These are phyloP conservation scores for Brettanomyces custersianus DNA, from an alignment of 805 yeast species.

Conservation along the genomic window DNA sequence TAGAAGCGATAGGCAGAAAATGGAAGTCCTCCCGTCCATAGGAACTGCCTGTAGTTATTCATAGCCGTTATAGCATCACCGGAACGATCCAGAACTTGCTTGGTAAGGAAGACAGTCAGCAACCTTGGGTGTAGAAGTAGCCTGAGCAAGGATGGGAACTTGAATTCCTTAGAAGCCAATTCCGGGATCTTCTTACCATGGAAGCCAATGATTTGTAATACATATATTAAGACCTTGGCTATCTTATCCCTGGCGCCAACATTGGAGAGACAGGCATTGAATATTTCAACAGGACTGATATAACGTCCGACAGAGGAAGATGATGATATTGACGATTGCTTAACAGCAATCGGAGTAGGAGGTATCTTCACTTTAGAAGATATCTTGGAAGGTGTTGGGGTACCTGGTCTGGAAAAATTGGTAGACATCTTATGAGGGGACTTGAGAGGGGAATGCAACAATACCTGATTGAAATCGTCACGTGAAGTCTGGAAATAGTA, in stretches of 20 bases:
- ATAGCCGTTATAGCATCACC: constrained; percentile 27
- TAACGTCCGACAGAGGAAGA: too few relatives aligned
- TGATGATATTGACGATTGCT: too few relatives aligned
- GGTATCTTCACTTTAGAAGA: too few relatives aligned
- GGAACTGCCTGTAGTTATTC: constrained; percentile 53
- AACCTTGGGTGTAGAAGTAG: too few relatives aligned
- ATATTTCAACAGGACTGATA: constrained; percentile 6
- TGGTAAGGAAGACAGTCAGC: constrained; percentile 1
- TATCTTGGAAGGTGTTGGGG: constrained; percentile 1
- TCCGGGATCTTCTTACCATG: too few relatives aligned
- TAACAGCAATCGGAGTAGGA: too few relatives aligned
- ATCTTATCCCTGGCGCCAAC: constrained; percentile 65
- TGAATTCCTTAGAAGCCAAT: too few relatives aligned
- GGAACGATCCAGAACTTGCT: constrained; percentile 6
- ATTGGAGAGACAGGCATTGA: constrained; percentile 28
- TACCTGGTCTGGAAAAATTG: neutral
- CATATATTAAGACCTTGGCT: constrained; percentile 55
- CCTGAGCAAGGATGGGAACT: too few relatives aligned
- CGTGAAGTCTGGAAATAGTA: constrained; percentile 14
- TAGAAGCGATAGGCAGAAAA: constrained; percentile 37
- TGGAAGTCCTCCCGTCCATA: constrained; percentile 66
- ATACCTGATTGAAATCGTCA: constrained; percentile 8
- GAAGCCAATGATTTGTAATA: too few relatives aligned
- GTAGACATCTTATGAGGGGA: neutral
- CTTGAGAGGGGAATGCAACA: constrained; percentile 11